Conservation (phyloP, 768 basidiomycete genomes). For the Chalciporus piperatus region DNA sequence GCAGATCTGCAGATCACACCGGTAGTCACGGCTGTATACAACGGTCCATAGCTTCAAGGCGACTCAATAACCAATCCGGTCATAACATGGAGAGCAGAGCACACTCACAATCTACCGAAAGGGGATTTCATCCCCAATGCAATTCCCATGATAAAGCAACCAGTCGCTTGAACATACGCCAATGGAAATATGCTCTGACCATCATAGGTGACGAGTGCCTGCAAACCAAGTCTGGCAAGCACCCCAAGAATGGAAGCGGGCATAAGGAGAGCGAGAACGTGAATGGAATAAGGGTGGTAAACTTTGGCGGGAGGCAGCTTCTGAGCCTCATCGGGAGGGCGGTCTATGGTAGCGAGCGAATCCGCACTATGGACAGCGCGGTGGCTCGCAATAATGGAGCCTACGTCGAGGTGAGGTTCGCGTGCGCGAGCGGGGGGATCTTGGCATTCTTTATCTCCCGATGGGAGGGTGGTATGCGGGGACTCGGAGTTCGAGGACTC, state of each 20-base stretch:
- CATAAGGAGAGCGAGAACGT: conserved; percentile 68
- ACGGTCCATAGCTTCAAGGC: conserved; percentile 68
- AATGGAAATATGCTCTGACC: conserved; percentile 78
- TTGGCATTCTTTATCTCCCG: conserved; percentile 2
- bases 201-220: conserved; percentile 70
- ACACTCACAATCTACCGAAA: conserved; percentile 69
- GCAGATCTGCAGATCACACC: conserved; percentile 41
- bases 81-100: conserved; percentile 2
- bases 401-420: conserved; percentile 27
- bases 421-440: background rate
- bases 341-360: conserved; percentile 43
- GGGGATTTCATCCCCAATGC: conserved; percentile 66
- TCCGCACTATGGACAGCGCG: conserved; percentile 30
- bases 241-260: conserved; percentile 85
- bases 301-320: conserved; percentile 34
- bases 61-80: conserved; percentile 7
- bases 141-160: conserved; percentile 92
- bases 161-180: conserved; percentile 81
- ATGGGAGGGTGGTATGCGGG: background rate
- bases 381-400: conserved; percentile 35
- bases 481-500: background rate
- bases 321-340: conserved; percentile 36
- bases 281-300: conserved; percentile 55
- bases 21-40: conserved; percentile 87
- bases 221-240: conserved; percentile 76